phyloP scores from a whole-genome alignment of 2,329 filamentous ascomycete species.

The Arthroderma sp. region DNA sequence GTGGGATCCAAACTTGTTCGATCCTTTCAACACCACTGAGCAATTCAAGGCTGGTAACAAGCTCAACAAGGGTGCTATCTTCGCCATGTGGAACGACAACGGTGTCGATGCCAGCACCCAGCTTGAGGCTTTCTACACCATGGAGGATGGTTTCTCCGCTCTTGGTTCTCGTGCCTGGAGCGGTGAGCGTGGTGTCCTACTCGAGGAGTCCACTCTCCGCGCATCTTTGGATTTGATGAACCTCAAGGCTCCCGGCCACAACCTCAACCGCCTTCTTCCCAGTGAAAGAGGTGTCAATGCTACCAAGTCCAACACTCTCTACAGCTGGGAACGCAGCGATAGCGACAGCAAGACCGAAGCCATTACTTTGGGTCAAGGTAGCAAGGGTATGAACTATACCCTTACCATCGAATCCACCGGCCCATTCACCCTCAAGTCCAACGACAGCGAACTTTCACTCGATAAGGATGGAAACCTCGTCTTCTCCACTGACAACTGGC shows the following conservation, averaged over 20 bases:
- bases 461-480: slow-evolving; percentile 22
- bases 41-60: slow-evolving; percentile 31
- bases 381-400: slow-evolving; percentile 46
- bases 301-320: slow-evolving; percentile 10
- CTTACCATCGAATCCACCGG: slow-evolving; percentile 36
- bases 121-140: slow-evolving; percentile 40
- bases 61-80: slow-evolving; percentile 36
- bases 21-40: slow-evolving; percentile 35
- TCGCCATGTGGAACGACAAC: slow-evolving; percentile 43
- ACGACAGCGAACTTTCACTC: slow-evolving; percentile 32
- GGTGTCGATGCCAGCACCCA: slow-evolving; percentile 39
- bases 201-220: slow-evolving; percentile 28
- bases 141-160: slow-evolving; percentile 38
- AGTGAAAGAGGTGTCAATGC: slow-evolving; percentile 23
- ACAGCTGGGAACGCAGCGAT: slow-evolving; percentile 21
- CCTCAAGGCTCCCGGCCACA: slow-evolving; percentile 33
- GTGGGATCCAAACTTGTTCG: slow-evolving; percentile 40
- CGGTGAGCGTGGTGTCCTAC: slow-evolving; percentile 30
- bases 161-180: slow-evolving; percentile 43
- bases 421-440: slow-evolving; percentile 33
- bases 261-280: slow-evolving; percentile 33
- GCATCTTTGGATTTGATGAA: slow-evolving; percentile 31
- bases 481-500: slow-evolving; percentile 33
- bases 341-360: slow-evolving; percentile 16
- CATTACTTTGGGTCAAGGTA: slow-evolving; percentile 31